Evolutionary conservation across 371 early-diverging fungal genomes (phyloP).

Genomic region (Dinochytrium kinnereticum): DNA sequence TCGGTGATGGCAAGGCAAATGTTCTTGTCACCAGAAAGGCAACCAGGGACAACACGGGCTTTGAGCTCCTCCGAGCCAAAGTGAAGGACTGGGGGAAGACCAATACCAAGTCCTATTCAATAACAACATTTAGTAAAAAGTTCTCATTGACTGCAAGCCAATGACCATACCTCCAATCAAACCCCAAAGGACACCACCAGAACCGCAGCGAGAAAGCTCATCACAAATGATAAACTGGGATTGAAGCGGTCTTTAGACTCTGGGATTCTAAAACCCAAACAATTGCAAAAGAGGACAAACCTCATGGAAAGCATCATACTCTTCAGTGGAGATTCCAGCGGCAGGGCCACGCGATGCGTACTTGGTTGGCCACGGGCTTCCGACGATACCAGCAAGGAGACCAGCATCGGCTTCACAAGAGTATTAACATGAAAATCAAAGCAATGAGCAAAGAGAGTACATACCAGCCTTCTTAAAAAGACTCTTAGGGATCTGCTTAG

Average conservation of each 20-base stretch:
- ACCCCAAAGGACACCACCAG: slow-evolving; percentile 87
- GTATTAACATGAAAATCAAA: neutral
- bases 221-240: slow-evolving; percentile 68
- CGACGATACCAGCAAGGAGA: slow-evolving; percentile 69
- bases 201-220: slow-evolving; percentile 82
- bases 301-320: slow-evolving; percentile 80
- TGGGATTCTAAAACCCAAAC: no score
- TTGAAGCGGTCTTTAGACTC: no score
- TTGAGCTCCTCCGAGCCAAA: slow-evolving; percentile 75
- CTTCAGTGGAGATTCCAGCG: slow-evolving; percentile 47
- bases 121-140: slow-evolving; percentile 28
- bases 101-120: slow-evolving; percentile 68
- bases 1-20: slow-evolving; percentile 73
- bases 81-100: slow-evolving; percentile 82
- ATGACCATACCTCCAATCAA: slow-evolving; percentile 61
- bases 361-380: slow-evolving; percentile 46
- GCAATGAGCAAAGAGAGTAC: neutral
- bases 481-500: slow-evolving; percentile 71
- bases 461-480: slow-evolving; percentile 74
- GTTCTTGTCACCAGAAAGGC: slow-evolving; percentile 74
- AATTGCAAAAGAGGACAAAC: neutral
- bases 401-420: slow-evolving; percentile 58
- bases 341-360: slow-evolving; percentile 41
- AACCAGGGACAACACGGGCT: slow-evolving; percentile 70
- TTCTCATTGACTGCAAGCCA: neutral